Base-by-base conservation (phyloP, 2,329 filamentous ascomycete genomes). In the Cercospora zeae-maydis region DNA sequence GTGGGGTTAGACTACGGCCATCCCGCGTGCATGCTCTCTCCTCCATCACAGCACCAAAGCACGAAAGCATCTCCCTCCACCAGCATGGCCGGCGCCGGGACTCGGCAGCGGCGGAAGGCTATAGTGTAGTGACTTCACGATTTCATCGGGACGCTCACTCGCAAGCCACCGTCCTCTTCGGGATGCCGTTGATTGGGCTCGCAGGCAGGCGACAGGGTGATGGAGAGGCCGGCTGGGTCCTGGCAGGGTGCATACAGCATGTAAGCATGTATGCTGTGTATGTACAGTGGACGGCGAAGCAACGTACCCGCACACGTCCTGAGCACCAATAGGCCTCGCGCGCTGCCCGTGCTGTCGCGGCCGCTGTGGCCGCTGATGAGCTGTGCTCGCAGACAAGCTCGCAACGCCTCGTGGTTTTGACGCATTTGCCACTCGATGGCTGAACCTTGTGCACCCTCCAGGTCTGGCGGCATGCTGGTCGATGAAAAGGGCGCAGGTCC, bases 401-500 rank as follows among this genome's bases (percentile, higher is more conserved):
- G 52, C 57, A 34, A 52, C 56, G 63, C 63, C 57, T 63, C 60
- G 57, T 63, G 57, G 57, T 54, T 61, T 60, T 51, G 63, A 49
- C 54, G 58, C 59, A 56, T 36, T 47, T 53, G 52, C 51, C 55
- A 31, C 61, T 51, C 59, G 31, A 42, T 47, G 59, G 63, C 31
- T 31, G 54, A 57, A 42, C 36, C 37, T 36, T 57, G 10, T 42
- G 54, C 36, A 30, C 33, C 47, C 27, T 16, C 13, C 47, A 52
- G 52, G 30, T 24, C 21, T 42, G 54, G 54, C n/a, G 14, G 36
- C 36, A 57, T 57, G 54, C 54, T 42, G 27, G 54, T 24, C 34
- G 16, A 42, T 24, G 21, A 42, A 45, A 57, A 19, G 33, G 36
- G 54, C 54, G 54, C 54, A 57, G 54, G 54, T 57, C 54, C 54